Evolutionary conservation across 1,284 basidiomycete species (phyloP).

Genomic region (Trichosporon inkin): DNA sequence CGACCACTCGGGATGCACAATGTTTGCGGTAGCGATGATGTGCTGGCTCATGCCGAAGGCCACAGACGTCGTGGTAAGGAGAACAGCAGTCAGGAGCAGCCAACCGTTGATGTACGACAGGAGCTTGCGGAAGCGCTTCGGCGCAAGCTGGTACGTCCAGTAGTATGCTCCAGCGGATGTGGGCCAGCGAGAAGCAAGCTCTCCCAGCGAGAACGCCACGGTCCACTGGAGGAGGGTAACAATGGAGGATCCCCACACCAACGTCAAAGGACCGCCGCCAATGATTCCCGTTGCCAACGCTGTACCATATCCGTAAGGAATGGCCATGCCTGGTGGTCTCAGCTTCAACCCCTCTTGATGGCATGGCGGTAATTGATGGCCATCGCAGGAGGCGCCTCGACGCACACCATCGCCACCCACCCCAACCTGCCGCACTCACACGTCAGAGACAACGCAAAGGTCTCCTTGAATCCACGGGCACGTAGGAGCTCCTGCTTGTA

Average conservation of each 20-base stretch:
- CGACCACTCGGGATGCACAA: constrained; percentile 17
- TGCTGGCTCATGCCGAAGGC: constrained; percentile 20
- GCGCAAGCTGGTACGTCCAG: constrained; percentile 23
- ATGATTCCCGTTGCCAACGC: constrained; percentile 14
- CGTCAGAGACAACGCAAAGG: constrained; percentile 15
- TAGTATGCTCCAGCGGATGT: constrained; percentile 22
- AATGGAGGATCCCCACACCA: constrained; percentile 19
- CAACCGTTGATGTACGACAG: constrained; percentile 23
- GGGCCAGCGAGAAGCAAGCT: constrained; percentile 19
- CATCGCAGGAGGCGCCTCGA: too few relatives aligned
- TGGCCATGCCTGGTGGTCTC: constrained; percentile 13
- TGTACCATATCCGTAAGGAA: constrained; percentile 17
- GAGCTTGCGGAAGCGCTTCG: constrained; percentile 12
- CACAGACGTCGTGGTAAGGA: constrained; percentile 15
- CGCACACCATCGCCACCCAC: too few relatives aligned
- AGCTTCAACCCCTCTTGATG: not conserved
- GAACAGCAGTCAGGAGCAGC: constrained; percentile 20
- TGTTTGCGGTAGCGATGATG: constrained; percentile 20
- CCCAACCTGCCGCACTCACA: constrained; percentile 8
- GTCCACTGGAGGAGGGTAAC: constrained; percentile 18
- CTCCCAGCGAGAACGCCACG: constrained; percentile 16
- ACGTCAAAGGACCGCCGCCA: constrained; percentile 17
- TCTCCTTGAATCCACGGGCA: constrained; percentile 15
- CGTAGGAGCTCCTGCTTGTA: constrained; percentile 21
- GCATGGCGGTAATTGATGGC: too few relatives aligned